Evolutionary conservation across 2,329 filamentous ascomycete species (phyloP).

Genomic region (Pleoardoris graminearum): DNA sequence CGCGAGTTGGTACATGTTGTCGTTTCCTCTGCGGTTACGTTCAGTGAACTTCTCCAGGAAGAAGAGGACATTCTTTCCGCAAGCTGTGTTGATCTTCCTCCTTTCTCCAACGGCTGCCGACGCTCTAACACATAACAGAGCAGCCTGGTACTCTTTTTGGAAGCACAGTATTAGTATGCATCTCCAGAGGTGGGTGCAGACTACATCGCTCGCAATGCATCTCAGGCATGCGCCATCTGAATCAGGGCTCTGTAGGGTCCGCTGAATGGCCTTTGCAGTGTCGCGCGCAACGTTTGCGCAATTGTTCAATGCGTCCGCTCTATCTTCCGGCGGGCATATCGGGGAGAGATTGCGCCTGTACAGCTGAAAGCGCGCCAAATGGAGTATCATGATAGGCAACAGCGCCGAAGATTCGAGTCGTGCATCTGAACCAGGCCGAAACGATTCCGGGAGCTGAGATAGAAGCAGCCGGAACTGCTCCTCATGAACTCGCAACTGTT

Average conservation of each 20-base stretch:
- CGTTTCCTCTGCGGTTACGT: conserved; percentile 52
- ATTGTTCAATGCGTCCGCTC: conserved; percentile 73
- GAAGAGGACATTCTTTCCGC: conserved; percentile 79
- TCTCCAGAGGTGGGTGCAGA: conserved; percentile 85
- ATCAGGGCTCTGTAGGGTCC: conserved; percentile 58
- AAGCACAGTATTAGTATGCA: conserved; percentile 80
- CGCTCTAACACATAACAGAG: conserved; percentile 72
- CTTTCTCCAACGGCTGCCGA: conserved; percentile 71
- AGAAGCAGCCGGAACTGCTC: conserved; percentile 77
- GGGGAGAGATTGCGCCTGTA: conserved; percentile 88
- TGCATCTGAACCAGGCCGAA: conserved; percentile 67
- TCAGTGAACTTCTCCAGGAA: conserved; percentile 72
- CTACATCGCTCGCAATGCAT: conserved; percentile 70
- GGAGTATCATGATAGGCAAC: conserved; percentile 74
- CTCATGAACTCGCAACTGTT: conserved; percentile 77
- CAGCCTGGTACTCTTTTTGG: conserved; percentile 71
- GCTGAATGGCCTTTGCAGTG: conserved; percentile 74
- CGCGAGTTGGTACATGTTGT: conserved; percentile 50
- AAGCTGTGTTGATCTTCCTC: conserved; percentile 73
- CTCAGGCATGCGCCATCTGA: conserved; percentile 56
- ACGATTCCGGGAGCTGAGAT: conserved; percentile 73
- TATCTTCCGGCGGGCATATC: conserved; percentile 65
- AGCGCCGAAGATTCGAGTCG: conserved; percentile 75
- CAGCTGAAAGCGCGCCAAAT: conserved; percentile 81
- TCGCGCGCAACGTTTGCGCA: conserved; percentile 77